Evolutionary conservation across 495 filamentous ascomycete genomes (phyloP), one percentile per base, ranked within the genome.

Genomic region (Mytilinidion resinicola): DNA sequence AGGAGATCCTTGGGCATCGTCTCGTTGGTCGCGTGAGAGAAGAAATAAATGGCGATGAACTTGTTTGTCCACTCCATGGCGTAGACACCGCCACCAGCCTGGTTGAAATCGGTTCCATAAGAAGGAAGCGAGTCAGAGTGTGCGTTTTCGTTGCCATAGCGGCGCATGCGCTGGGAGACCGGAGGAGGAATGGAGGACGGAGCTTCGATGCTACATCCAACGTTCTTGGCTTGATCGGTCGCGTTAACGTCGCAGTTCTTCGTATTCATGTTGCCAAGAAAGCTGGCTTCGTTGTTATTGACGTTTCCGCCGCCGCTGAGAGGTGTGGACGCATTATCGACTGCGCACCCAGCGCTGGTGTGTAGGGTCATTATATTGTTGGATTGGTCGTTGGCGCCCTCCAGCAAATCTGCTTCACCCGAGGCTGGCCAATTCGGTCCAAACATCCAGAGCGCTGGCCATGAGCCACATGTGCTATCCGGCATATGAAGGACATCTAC

Each of bases 391-490:
- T 70, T 65, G 6, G 69, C 65, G 39, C 67, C 67, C 51, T 73
- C 69, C 33, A 73, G 54, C 38, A 69, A 69, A 54, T 72, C 72
- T 46, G 70, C 70, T 41, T 75, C 72, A 37, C 72, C 72, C 21
- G 78, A 77, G 4, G 70, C 64, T 0, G 89, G 91, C 91, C 91
- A 58, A n/a, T n/a, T n/a, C 11, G 38, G n/a, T 44, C 3, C 15
- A 6, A 70, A 57, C 38, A 67, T 36, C 71, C 67, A 73, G 9
- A 67, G 39, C 0, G 71, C 69, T 3, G 67, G 69, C 71, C 69
- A 73, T 0, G 57, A 55, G 9, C 69, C 70, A 39, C 56, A 69
- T 7, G 43, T 66, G 12, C 42, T 52, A n/a, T 44, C 56, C 4
- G 71, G 71, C 53, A 68, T 65, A 55, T 73, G 71, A 0, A 12